A percentile compares a stretch with the other conserved stretches of the same genome.
phyloP scores from a whole-genome alignment of 2,329 filamentous ascomycete species.

The Trichoderma brevicompactum region DNA sequence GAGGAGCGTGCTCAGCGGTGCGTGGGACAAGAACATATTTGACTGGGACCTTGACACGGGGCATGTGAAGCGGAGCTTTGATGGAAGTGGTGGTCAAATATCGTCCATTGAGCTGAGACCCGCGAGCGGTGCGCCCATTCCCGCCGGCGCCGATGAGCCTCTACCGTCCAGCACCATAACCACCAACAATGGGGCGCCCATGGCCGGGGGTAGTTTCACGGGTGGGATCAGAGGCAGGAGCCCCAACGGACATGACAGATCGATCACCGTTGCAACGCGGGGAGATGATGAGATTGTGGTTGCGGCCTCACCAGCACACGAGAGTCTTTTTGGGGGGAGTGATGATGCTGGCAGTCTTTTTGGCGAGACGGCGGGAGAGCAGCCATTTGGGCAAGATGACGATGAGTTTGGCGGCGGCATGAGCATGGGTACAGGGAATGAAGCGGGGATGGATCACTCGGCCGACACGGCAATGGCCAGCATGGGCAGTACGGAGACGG shows the following conservation, averaged over 20 bases:
- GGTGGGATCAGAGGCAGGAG: constrained; percentile 35
- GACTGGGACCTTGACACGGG: constrained; percentile 97
- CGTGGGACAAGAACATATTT: constrained; percentile 93
- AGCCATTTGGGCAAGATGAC: constrained; percentile 78
- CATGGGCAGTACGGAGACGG: constrained; percentile 38
- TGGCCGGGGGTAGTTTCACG: constrained; percentile 53
- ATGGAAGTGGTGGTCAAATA: constrained; percentile 79
- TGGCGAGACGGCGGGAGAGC: constrained; percentile 68
- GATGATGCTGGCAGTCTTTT: constrained; percentile 82
- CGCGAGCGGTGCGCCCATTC: constrained; percentile 73
- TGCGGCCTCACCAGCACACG: constrained; percentile 67
- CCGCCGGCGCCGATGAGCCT: constrained; percentile 68
- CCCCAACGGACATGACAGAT: constrained; percentile 29
- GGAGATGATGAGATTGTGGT: constrained; percentile 52
- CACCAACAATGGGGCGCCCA: constrained; percentile 71
- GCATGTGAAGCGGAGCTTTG: constrained; percentile 73
- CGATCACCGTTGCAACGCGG: constrained; percentile 39
- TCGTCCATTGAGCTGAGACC: constrained; percentile 86
- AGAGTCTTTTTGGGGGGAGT: constrained; percentile 82
- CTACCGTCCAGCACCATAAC: constrained; percentile 70
- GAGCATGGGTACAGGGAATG: constrained; percentile 53
- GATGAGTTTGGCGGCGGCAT: constrained; percentile 81
- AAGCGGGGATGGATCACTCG: constrained; percentile 49
- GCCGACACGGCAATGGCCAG: constrained; percentile 50
- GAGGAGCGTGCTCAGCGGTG: constrained; percentile 83